Percentiles rank a stretch among this genome's conserved stretches.
These are phyloP conservation scores for Parastagonospora nodorum DNA, from an alignment of 2,329 filamentous ascomycete species.

Conservation along the genomic window DNA sequence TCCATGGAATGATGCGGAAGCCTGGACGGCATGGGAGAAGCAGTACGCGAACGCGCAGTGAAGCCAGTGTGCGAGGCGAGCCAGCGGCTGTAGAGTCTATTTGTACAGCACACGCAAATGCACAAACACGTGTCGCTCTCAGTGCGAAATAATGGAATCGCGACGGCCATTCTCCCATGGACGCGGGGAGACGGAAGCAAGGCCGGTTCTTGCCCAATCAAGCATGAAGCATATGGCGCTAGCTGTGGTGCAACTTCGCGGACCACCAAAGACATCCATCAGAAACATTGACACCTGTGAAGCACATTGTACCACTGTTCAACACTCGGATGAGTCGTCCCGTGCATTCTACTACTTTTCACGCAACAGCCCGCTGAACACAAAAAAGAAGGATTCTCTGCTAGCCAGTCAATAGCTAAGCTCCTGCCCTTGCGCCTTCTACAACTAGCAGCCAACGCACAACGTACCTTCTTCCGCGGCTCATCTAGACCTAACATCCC, in stretches of 20 bases:
- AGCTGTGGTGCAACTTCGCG: neutral
- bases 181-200: constrained; percentile 4
- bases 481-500: neutral
- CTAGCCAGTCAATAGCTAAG: neutral
- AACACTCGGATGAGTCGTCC: no score
- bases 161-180: neutral
- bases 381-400: neutral
- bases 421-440: neutral
- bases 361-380: no score
- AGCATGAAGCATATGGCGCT: neutral
- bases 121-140: neutral
- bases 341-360: no score
- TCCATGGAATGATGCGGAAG: constrained; percentile 53
- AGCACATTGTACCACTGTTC: no score
- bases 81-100: neutral
- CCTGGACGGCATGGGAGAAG: constrained; percentile 36
- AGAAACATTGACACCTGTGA: neutral
- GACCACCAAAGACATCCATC: neutral
- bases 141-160: no score
- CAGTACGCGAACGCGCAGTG: neutral
- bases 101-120: neutral
- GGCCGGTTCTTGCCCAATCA: constrained; percentile 3
- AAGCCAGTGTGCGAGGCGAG: neutral
- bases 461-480: neutral
- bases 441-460: neutral